Evolutionary conservation across 2,329 filamentous ascomycete genomes (phyloP), one percentile per base, ranked within the genome.

Genomic region (Colletotrichum magnum): DNA sequence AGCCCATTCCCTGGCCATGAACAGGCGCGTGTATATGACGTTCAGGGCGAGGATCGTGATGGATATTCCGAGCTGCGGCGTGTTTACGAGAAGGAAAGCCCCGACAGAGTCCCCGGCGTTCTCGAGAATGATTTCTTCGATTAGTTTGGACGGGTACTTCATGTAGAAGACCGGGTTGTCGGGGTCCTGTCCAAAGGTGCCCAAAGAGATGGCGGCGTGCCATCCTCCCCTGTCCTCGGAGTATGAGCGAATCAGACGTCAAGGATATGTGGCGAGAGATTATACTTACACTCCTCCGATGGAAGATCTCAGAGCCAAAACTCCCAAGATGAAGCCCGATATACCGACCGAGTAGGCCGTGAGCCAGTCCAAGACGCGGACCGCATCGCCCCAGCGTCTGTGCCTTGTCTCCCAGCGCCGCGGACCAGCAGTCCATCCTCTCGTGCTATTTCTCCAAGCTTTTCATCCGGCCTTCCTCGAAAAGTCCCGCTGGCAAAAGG

Each of bases 1-100:
- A 12, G 53, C 47, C 63, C 54, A 65, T 18, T 59, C 54, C 18
- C 21, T 28, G 16, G 54, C 56, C 21, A 60, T 51, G 21, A 60
- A 45, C 32, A 60, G 51, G 28, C 63, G 63, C 3, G 63, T 65
- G 24, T 59, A 65, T 9, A 59, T 47, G 32, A 41, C 45, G 36
- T 60, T 45, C 13, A 48, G 47, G 24, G 32, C 6, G 21, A 65
- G 56, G 45, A 21, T 18, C 13, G 21, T 39, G 16, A 59, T 54
- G 26, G 63, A 58, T 2, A 65, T 47, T 7, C 47, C 39, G 12
- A 65, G 13, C 26, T 60, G 54, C 7, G 54, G 63, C 9, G 32
- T 36, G 36, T 58, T 59, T 2, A 43, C 54, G 3, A 65, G 16
- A 24, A 65, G 5, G 5, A 36, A 53, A 18, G 16, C 15, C 28